phyloP scores from a whole-genome alignment of 768 basidiomycete species.

The Auricularia cornea region DNA sequence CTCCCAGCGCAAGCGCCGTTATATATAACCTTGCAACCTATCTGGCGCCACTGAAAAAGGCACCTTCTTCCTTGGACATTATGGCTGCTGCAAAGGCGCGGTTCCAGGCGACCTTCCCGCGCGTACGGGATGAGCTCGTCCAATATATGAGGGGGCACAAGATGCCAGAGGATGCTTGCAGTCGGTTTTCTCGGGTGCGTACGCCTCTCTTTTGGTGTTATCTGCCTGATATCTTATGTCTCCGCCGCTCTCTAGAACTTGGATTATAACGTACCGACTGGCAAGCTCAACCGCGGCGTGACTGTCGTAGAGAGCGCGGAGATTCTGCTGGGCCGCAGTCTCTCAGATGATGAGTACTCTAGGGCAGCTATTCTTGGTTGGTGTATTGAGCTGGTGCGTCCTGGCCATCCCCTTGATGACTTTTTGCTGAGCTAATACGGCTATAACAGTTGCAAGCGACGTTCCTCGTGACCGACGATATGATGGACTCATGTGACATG shows the following conservation, averaged over 20 bases:
- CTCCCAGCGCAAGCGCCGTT: no score
- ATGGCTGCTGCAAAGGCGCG: conserved; percentile 20
- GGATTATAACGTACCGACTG: conserved; percentile 91
- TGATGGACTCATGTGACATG: conserved; percentile 96
- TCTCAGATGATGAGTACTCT: conserved; percentile 81
- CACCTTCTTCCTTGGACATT: no score
- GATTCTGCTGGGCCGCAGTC: conserved; percentile 64
- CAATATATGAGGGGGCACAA: conserved; percentile 54
- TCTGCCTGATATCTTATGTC: background rate
- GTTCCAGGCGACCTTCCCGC: conserved; percentile 66
- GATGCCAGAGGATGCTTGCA: conserved; percentile 76
- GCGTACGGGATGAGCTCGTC: conserved; percentile 71
- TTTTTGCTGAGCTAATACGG: conserved; percentile 81
- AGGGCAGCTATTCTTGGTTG: conserved; percentile 86
- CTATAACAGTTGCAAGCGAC: conserved; percentile 79
- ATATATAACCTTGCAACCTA: no score
- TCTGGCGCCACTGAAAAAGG: no score
- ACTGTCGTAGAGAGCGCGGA: conserved; percentile 90
- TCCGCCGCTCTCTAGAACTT: conserved; percentile 46
- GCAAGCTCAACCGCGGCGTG: conserved; percentile 94
- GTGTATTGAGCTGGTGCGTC: conserved; percentile 91
- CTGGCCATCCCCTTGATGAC: no score
- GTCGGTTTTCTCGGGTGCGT: conserved; percentile 75
- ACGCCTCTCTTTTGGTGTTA: background rate
- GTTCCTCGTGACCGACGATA: conserved; percentile 95